Conservation (phyloP, 2,329 filamentous ascomycete species). For the Hypoxylon sp. region DNA sequence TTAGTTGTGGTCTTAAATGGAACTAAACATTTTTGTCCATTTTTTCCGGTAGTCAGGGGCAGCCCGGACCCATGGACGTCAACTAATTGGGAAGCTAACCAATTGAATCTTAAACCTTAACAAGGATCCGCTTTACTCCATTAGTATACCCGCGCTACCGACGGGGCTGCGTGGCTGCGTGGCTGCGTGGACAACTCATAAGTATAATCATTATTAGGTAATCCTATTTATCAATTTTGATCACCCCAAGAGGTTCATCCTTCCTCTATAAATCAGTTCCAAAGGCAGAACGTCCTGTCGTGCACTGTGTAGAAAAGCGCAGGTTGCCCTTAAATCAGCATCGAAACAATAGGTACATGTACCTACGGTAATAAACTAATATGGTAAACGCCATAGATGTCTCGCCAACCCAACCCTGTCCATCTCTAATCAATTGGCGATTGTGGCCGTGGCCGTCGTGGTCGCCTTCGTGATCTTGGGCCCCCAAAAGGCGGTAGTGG, state of each 20-base stretch:
- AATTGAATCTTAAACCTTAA: constrained; percentile 18
- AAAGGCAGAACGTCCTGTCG: neutral
- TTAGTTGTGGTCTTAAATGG: constrained; percentile 15
- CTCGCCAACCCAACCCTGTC: constrained; percentile 4
- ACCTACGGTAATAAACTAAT: neutral
- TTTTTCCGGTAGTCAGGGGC: constrained; percentile 45
- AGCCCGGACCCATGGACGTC: constrained; percentile 19
- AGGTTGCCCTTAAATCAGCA: neutral
- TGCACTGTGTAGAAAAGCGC: neutral
- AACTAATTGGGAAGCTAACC: neutral
- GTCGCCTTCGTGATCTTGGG: constrained; percentile 31
- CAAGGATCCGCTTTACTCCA: constrained; percentile 19
- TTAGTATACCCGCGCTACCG: neutral
- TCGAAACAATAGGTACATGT: too few relatives aligned
- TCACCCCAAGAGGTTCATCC: neutral
- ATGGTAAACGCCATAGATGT: neutral
- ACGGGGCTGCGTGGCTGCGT: too few relatives aligned
- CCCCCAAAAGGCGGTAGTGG: constrained; percentile 34
- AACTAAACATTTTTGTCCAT: constrained; percentile 17
- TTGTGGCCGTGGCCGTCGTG: constrained; percentile 31
- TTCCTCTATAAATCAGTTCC: neutral
- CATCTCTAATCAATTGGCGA: constrained; percentile 21
- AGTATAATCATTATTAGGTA: neutral
- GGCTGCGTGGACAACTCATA: too few relatives aligned
- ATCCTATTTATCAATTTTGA: neutral